Evolutionary conservation across 1,139 yeast genomes (phyloP).

Genomic region (Magnusiomyces starmeri): DNA sequence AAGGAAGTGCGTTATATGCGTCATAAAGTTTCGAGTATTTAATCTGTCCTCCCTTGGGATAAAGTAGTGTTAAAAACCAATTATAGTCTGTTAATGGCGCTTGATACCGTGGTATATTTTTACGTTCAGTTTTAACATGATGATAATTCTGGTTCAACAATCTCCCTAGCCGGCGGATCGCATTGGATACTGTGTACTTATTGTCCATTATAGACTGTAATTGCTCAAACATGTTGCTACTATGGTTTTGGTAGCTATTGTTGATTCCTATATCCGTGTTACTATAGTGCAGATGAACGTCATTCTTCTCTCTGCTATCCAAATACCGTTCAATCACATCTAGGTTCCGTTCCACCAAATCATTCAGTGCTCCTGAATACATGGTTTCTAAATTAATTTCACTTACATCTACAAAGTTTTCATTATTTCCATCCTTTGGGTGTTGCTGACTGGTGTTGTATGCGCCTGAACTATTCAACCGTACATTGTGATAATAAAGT

Average conservation of each 20-base stretch:
- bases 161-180: conserved; percentile 9
- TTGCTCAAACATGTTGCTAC: conserved; percentile 5
- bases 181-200: conserved; percentile 1
- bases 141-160: conserved; percentile 13
- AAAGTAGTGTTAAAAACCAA: conserved; percentile 27
- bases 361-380: background rate
- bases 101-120: conserved; percentile 12
- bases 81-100: conserved; percentile 22
- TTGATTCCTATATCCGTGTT: too few species aligned
- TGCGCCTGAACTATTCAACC: background rate
- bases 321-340: background rate
- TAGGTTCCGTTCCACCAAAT: background rate
- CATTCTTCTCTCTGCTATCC: background rate
- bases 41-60: conserved; percentile 16
- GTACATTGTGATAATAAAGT: background rate
- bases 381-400: background rate
- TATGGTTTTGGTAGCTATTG: too few species aligned
- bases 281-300: too few species aligned
- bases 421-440: background rate
- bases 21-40: conserved; percentile 27
- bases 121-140: conserved; percentile 12
- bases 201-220: conserved; percentile 9
- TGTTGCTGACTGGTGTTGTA: background rate
- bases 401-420: too few species aligned
- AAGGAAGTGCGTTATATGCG: conserved; percentile 37